Base-by-base conservation (phyloP, 2,329 filamentous ascomycete genomes). In the Trichoderma oligosporum region DNA sequence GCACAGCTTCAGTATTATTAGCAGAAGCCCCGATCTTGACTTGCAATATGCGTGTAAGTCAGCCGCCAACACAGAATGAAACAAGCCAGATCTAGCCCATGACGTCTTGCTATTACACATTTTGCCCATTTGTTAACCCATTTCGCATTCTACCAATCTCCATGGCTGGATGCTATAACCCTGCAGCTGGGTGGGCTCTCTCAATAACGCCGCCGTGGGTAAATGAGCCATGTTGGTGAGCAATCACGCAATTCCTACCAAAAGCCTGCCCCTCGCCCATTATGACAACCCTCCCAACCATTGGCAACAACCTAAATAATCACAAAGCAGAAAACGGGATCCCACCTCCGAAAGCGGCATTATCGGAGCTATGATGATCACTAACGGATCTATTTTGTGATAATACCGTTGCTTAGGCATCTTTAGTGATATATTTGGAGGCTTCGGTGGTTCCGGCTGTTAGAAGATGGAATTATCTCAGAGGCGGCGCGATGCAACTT, bases 191-290 rank as follows among this genome's bases (percentile, higher is more conserved):
- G 48, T 52, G 48, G 48, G 6, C 48, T 52, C 48, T 6, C 25
- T 11, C 27, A 31, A 31, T 16, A 54, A 45, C 51, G 27, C 20
- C 39, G 25, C 51, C 39, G 29, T 12, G 11, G 53, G 33, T 11
- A 25, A 24, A 57, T 58, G 56, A 58, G 56, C 56, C 49, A 58
- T 39, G 33, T 41, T 52, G 33, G 48, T 45, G 48, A 47, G 41
- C 56, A 58, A 58, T 58, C 56, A 58, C 56, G 56, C 56, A 54
- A 58, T 58, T n/a, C 56, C 56, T 14, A 3, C 33, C 44, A 20
- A 41, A 46, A 24, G n/a, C 45, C 45, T 18, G 7, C 54, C 42
- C 39, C 51, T 54, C 48, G 48, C 39, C 41, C 33, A 25, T 45
- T 27, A 36, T 35, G 42, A n/a, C n/a, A n/a, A n/a, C n/a, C 38